Conservation (phyloP, 2,329 filamentous ascomycete genomes). For the Mariannaea sp. region DNA sequence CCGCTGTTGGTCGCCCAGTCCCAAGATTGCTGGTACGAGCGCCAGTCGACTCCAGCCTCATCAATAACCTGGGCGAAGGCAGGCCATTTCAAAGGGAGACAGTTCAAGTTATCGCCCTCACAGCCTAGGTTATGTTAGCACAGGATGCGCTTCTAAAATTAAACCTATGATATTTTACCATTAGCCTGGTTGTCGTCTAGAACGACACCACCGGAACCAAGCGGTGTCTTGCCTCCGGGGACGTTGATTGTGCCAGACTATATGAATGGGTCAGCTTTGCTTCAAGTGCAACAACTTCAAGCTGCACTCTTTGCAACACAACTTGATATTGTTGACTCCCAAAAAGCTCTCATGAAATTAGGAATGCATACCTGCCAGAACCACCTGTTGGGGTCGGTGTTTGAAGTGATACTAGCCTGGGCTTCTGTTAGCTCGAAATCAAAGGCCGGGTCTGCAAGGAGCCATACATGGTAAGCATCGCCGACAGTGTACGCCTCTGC, state of each 20-base stretch:
- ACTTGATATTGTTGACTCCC: no score
- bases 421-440: no score
- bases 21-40: no score
- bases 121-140: slow-evolving; percentile 42
- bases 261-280: no score
- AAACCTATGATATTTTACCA: no score
- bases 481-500: slow-evolving; percentile 59
- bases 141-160: no score
- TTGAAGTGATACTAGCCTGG: no score
- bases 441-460: not conserved
- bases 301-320: slow-evolving; percentile 59
- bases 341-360: no score
- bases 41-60: no score
- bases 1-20: no score
- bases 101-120: slow-evolving; percentile 50
- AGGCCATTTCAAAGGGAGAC: slow-evolving; percentile 59
- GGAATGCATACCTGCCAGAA: not conserved
- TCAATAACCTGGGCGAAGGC: slow-evolving; percentile 53
- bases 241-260: slow-evolving; percentile 55
- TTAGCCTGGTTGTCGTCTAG: slow-evolving; percentile 55
- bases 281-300: no score
- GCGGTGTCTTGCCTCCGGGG: slow-evolving; percentile 43
- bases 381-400: no score
- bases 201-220: slow-evolving; percentile 38
- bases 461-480: slow-evolving; percentile 56